Base-by-base conservation (phyloP, 352 stramenopile species). In the Phytophthora brassicae region DNA sequence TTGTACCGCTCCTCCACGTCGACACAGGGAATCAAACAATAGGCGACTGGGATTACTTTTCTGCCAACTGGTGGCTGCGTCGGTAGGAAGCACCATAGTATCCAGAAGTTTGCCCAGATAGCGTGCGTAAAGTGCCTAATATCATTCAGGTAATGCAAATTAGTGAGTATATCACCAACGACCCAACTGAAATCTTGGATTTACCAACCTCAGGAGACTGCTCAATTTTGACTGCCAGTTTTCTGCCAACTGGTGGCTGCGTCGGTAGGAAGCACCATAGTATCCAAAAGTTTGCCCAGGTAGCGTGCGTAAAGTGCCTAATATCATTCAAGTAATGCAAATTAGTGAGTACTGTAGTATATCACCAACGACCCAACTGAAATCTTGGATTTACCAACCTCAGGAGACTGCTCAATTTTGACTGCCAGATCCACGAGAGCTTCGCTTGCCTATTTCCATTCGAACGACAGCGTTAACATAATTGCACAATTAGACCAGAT, bases 11-110 rank as follows among this genome's bases (percentile, higher is more conserved):
- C 82, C 82, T 16, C 80, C 77, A 42, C 77, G 86, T 26, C 84
- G 72, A 48, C 81, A 90, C 43, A 95, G 54, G 9, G 81, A 91
- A 55, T 95, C 86, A 49, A 95, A 95, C 17, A 93, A 54, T 24
- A 93, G 58, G 3, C 83, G 77, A 31, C 56, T 84, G 2, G 81
- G 59, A 11, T 84, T 64, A 33, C 50, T 84, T 48, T 95, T 95
- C 41, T 71, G 74, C 86, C 86, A 95, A 26, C 54, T 72, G 9
- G 44, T 36, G 14, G 24, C 48, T 42, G 54, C 66, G 48, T 87
- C 68, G 0, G 22, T 55, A n/a, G 78, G 77, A 13, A 89, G 68
- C 29, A 51, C 17, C 58, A 95, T 89, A 7, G 49, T 77, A 17
- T 77, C 56, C 17, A 93, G 44, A 16, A 95, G 58, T 17, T 76